Evolutionary conservation across 495 filamentous ascomycete genomes (phyloP), one percentile per base, ranked within the genome.

Genomic region (Friedmanniomyces endolithicus): DNA sequence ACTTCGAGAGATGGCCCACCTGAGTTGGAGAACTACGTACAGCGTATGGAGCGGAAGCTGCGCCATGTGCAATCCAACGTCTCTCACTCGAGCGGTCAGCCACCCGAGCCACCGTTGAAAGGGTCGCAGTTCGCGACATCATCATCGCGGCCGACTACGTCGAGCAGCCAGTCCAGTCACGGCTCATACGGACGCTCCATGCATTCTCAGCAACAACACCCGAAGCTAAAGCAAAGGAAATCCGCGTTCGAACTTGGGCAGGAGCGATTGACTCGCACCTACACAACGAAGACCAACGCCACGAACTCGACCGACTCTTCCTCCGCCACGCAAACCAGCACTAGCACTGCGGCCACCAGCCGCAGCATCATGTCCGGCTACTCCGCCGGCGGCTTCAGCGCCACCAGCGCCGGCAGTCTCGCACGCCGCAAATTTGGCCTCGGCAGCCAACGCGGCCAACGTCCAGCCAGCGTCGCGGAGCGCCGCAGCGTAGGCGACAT

Each of bases 321-420:
- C 58, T 82, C 75, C 44, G 76, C 77, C n/a, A 90, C 87, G 7
- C 83, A 82, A 63, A 72, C 73, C 56, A 90, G 84, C 43, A 77
- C 72, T 8, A 84, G 78, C 62, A 92, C 88, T 0, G 79, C 84
- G 50, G 77, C 76, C 59, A 96, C 90, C 8, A 81, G 84, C 63
- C 78, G 81, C 54, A 95, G 87, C 65, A 61, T 97, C 34, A 95
- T 97, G 92, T 95, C 88, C 67, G 92, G 89, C 8, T 72, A 77
- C 29, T 96, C 90, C 43, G 94, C 94, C 1, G 84, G 88, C 16
- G 90, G 78, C 1, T 86, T 96, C 66, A 95, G 89, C 66, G 87
- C 90, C 37, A 97, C 94, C 0, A 96, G 90, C 67, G 92, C 92
- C 16, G 94, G 90, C 43, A 95, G 89, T 67, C 79, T 90, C 29